A percentile compares a stretch with the other conserved stretches of the same genome.
phyloP scores from a whole-genome alignment of 495 filamentous ascomycete species.

The Aspergillus mulundensis region DNA sequence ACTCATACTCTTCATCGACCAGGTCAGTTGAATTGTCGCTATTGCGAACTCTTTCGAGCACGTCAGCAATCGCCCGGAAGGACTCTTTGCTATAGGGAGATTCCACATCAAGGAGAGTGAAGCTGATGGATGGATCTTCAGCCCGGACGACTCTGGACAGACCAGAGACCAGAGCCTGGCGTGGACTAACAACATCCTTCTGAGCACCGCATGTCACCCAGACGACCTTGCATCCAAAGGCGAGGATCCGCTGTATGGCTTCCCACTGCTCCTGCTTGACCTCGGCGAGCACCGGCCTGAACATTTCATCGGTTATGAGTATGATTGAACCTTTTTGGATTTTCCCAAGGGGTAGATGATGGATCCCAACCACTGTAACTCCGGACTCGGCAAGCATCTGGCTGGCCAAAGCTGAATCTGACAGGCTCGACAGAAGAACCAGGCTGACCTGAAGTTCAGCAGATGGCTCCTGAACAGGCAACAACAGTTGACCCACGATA shows the following conservation, averaged over 20 bases:
- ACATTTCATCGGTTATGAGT: conserved; percentile 1
- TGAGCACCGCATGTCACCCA: conserved; percentile 35
- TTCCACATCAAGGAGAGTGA: conserved; percentile 34
- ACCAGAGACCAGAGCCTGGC: conserved; percentile 25
- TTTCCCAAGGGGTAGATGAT: too few species aligned
- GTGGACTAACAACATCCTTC: conserved; percentile 23
- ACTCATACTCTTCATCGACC: conserved; percentile 23
- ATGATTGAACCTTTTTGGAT: too few species aligned
- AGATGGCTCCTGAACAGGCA: too few species aligned
- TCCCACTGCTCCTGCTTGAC: conserved; percentile 6
- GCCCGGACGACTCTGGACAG: conserved; percentile 24
- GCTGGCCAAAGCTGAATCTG: too few species aligned
- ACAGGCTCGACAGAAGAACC: too few species aligned
- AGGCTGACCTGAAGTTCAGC: too few species aligned
- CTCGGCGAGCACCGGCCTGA: background rate
- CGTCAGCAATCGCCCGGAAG: background rate
- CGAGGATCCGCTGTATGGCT: background rate
- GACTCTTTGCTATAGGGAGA: conserved; percentile 5
- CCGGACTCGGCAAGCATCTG: too few species aligned
- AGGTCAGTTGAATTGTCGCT: background rate
- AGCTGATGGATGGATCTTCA: conserved; percentile 21
- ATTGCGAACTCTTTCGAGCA: conserved; percentile 6
- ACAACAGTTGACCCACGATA: too few species aligned
- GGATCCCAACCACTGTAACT: too few species aligned
- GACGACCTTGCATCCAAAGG: conserved; percentile 10